Conservation (phyloP, 192 early-diverging fungal genomes). For the Podila horticola region DNA sequence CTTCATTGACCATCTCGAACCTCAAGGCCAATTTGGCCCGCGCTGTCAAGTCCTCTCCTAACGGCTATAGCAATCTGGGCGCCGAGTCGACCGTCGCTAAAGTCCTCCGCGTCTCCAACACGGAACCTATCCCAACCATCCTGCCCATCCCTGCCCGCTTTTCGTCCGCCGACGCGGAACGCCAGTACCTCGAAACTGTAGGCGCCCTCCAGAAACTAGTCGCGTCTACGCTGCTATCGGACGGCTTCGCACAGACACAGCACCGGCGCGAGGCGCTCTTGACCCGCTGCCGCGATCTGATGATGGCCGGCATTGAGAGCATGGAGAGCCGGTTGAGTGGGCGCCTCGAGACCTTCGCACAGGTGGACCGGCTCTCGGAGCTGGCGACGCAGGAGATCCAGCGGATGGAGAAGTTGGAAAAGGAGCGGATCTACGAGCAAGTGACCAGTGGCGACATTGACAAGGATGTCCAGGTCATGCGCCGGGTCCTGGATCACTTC, state of each 20-base stretch:
- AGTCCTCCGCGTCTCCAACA: slow-evolving; percentile 44
- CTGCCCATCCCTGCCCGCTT: slow-evolving; percentile 10
- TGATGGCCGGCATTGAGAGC: slow-evolving; percentile 34
- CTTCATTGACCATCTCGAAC: slow-evolving; percentile 22
- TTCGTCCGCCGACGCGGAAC: neutral
- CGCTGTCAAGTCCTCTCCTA: slow-evolving; percentile 25
- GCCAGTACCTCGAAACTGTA: slow-evolving; percentile 21
- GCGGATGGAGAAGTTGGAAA: slow-evolving; percentile 25
- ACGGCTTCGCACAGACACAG: slow-evolving; percentile 15
- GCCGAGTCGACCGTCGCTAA: slow-evolving; percentile 14
- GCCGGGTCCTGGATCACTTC: slow-evolving; percentile 35
- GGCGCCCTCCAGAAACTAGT: slow-evolving; percentile 36
- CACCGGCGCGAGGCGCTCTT: slow-evolving; percentile 28
- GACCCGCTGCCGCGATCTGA: slow-evolving; percentile 33
- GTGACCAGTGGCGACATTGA: slow-evolving; percentile 42
- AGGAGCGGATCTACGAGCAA: slow-evolving; percentile 28
- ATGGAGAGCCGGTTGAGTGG: slow-evolving; percentile 31
- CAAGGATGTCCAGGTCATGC: slow-evolving; percentile 38
- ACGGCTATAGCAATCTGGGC: slow-evolving; percentile 34
- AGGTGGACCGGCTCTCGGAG: slow-evolving; percentile 39
- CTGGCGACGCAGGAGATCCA: slow-evolving; percentile 38
- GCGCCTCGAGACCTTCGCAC: slow-evolving; percentile 32
- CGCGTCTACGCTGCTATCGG: slow-evolving; percentile 14
- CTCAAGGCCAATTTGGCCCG: slow-evolving; percentile 35
- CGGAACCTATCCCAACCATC: slow-evolving; percentile 39